phyloP scores from a whole-genome alignment of 805 yeast genomes.

The Candida bentonensis region DNA sequence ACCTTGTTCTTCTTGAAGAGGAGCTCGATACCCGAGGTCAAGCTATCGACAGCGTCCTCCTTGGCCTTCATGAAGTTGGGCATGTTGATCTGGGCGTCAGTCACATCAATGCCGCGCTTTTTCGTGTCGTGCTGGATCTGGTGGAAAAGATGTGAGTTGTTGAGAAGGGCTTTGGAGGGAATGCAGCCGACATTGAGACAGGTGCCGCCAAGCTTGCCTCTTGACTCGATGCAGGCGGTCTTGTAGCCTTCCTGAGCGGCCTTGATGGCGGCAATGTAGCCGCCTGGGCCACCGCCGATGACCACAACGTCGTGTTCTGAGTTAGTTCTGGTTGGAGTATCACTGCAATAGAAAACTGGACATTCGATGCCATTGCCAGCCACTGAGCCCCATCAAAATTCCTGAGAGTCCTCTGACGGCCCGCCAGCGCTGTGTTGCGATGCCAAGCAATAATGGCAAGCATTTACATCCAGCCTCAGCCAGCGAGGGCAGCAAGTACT shows the following conservation, averaged over 20 bases:
- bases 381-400: too few species aligned
- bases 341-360: too few species aligned
- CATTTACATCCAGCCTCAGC: too few species aligned
- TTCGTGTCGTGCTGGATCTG: constrained; percentile 74
- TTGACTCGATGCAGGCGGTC: constrained; percentile 93
- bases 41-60: constrained; percentile 74
- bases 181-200: constrained; percentile 98
- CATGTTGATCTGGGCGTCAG: constrained; percentile 60
- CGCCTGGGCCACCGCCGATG: constrained; percentile 99
- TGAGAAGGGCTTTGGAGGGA: constrained; percentile 89
- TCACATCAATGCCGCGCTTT: constrained; percentile 79
- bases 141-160: constrained; percentile 90
- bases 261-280: constrained; percentile 96
- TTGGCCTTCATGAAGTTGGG: constrained; percentile 78
- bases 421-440: too few species aligned
- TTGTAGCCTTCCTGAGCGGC: constrained; percentile 93
- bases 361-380: too few species aligned
- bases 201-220: constrained; percentile 95
- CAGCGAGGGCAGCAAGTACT: too few species aligned
- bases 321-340: constrained; percentile 8
- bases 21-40: constrained; percentile 90
- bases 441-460: too few species aligned
- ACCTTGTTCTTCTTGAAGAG: constrained; percentile 92
- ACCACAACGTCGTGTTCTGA: constrained; percentile 80
- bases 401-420: too few species aligned